A percentile compares a stretch with the other conserved stretches of the same genome.
Conservation (phyloP, 345 rosid species). For the Psidium friedrichsthalianum region DNA sequence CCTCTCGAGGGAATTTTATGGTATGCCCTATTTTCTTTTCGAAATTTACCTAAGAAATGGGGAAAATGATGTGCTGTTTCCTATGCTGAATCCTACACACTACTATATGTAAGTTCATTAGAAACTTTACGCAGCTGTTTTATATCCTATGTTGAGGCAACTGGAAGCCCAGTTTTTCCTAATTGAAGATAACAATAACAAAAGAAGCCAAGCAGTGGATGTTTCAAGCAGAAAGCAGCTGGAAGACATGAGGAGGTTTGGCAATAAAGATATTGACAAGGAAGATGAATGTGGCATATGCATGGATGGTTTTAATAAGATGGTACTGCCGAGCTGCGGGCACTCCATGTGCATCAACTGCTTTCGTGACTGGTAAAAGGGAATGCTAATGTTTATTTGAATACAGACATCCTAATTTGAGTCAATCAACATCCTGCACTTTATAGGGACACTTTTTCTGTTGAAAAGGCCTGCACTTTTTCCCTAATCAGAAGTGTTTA, state of each 20-base stretch:
- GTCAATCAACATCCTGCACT: background rate
- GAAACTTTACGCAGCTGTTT: slow-evolving; percentile 30
- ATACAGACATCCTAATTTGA: background rate
- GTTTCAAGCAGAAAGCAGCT: slow-evolving; percentile 12
- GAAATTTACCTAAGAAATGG: background rate
- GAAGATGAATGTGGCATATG: slow-evolving; percentile 68
- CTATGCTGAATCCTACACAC: background rate
- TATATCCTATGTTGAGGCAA: slow-evolving; percentile 50
- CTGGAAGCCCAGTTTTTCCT: slow-evolving; percentile 33
- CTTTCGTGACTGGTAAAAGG: slow-evolving; percentile 56
- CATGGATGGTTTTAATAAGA: slow-evolving; percentile 46
- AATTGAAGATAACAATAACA: slow-evolving; percentile 8
- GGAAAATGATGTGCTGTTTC: too few species aligned
- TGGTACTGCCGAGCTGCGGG: slow-evolving; percentile 51
- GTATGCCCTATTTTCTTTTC: slow-evolving; percentile 6
- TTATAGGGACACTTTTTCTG: background rate
- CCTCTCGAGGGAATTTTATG: slow-evolving; percentile 54
- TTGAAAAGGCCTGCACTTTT: background rate
- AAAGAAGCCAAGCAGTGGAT: background rate
- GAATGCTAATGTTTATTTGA: background rate
- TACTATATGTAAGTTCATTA: background rate
- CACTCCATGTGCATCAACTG: slow-evolving; percentile 55
- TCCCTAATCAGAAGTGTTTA: background rate
- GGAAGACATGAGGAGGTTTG: background rate
- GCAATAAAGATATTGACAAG: slow-evolving; percentile 18